Conservation (phyloP, 2,329 filamentous ascomycete genomes). For the Emydomyces testavorans region DNA sequence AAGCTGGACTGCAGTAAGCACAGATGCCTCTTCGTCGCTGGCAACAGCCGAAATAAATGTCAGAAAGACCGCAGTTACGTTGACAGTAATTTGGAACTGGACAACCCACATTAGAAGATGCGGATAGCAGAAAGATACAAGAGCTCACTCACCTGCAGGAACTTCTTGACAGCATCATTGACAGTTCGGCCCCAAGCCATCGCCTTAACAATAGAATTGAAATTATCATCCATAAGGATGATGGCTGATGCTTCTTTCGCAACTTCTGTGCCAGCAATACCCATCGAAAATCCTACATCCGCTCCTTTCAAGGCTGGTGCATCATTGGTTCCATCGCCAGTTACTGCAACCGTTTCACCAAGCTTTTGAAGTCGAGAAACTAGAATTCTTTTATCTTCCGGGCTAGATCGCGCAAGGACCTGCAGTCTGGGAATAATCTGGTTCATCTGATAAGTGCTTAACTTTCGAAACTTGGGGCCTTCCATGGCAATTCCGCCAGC, state of each 20-base stretch:
- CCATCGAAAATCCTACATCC: constrained; percentile 59
- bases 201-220: constrained; percentile 53
- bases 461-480: constrained; percentile 53
- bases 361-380: constrained; percentile 50
- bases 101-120: background rate
- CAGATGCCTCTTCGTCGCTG: constrained; percentile 55
- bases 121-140: background rate
- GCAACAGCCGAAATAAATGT: constrained; percentile 85
- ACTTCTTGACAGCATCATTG: constrained; percentile 57
- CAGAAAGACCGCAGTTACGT: constrained; percentile 80
- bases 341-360: constrained; percentile 51
- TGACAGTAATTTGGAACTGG: constrained; percentile 59
- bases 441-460: constrained; percentile 49
- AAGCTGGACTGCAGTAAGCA: constrained; percentile 79
- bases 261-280: constrained; percentile 54
- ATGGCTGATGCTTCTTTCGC: constrained; percentile 58
- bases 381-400: constrained; percentile 55
- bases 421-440: constrained; percentile 48
- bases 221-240: constrained; percentile 57
- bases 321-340: constrained; percentile 57
- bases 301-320: constrained; percentile 54
- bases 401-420: constrained; percentile 54
- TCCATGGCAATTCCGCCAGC: constrained; percentile 54
- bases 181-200: constrained; percentile 57
- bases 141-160: constrained; percentile 31